These are phyloP conservation scores for Botrytis squamosa DNA, from an alignment of 2,329 filamentous ascomycete species.

Conservation along the genomic window DNA sequence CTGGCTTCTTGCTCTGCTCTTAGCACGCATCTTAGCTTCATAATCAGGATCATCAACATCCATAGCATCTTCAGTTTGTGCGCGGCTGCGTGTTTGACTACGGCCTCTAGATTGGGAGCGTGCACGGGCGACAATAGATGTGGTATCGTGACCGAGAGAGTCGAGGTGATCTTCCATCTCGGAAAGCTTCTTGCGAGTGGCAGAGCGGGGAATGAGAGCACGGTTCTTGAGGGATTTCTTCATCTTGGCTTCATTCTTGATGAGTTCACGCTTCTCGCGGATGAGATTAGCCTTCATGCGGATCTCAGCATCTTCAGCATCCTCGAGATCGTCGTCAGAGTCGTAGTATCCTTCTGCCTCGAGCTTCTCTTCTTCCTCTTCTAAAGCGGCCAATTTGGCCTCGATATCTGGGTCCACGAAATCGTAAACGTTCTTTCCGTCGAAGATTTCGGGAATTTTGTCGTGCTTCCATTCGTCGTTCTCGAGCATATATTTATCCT, in stretches of 20 bases:
- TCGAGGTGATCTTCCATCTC: slow-evolving; percentile 86
- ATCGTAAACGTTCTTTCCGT: slow-evolving; percentile 97
- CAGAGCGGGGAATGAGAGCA: slow-evolving; percentile 83
- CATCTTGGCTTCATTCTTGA: slow-evolving; percentile 92
- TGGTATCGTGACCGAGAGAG: slow-evolving; percentile 80
- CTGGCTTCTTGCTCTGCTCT: slow-evolving; percentile 67
- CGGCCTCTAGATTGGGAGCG: slow-evolving; percentile 71
- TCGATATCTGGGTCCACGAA: slow-evolving; percentile 98
- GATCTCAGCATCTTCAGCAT: slow-evolving; percentile 84
- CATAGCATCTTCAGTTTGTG: slow-evolving; percentile 70
- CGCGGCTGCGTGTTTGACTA: slow-evolving; percentile 60
- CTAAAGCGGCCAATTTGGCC: slow-evolving; percentile 82
- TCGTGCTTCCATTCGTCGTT: slow-evolving; percentile 95
- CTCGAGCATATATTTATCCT: slow-evolving; percentile 82
- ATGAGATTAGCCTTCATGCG: slow-evolving; percentile 92
- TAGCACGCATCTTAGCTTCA: slow-evolving; percentile 63
- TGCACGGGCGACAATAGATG: slow-evolving; percentile 69
- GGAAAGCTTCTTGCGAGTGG: slow-evolving; percentile 76
- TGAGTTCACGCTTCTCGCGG: slow-evolving; percentile 87
- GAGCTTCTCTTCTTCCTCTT: slow-evolving; percentile 92
- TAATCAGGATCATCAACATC: slow-evolving; percentile 61
- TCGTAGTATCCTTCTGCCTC: slow-evolving; percentile 94
- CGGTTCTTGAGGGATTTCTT: slow-evolving; percentile 97
- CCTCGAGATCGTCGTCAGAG: slow-evolving; percentile 75
- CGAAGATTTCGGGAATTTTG: slow-evolving; percentile 87